Conservation (phyloP, 2,329 filamentous ascomycete species). For the Shiraia bambusicola region DNA sequence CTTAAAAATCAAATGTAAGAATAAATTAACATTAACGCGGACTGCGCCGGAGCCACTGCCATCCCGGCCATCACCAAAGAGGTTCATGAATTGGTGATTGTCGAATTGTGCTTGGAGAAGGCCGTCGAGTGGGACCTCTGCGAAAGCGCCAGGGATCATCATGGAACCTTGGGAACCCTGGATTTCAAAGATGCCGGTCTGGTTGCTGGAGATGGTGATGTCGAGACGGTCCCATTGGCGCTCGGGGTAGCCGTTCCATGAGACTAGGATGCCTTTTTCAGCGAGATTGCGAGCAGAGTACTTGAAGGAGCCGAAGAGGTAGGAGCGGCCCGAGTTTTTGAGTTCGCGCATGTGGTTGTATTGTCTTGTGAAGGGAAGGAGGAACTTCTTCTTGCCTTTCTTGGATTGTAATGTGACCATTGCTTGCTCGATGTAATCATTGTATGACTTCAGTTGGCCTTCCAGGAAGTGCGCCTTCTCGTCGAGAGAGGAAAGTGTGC, state of each 20-base stretch:
- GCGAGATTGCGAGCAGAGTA: slow-evolving; percentile 86
- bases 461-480: slow-evolving; percentile 91
- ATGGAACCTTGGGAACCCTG: slow-evolving; percentile 90
- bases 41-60: slow-evolving; percentile 49
- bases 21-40: slow-evolving; percentile 91
- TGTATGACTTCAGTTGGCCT: slow-evolving; percentile 94
- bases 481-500: slow-evolving; percentile 73
- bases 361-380: slow-evolving; percentile 95
- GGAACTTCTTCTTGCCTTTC: slow-evolving; percentile 91
- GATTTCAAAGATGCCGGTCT: slow-evolving; percentile 90
- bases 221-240: slow-evolving; percentile 90
- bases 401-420: slow-evolving; percentile 97
- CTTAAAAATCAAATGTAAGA: slow-evolving; percentile 96
- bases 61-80: slow-evolving; percentile 60
- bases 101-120: slow-evolving; percentile 96
- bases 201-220: slow-evolving; percentile 89
- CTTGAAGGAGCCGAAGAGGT: slow-evolving; percentile 97
- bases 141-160: slow-evolving; percentile 92
- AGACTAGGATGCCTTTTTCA: slow-evolving; percentile 90
- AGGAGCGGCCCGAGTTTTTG: slow-evolving; percentile 85
- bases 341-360: slow-evolving; percentile 98
- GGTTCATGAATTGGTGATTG: slow-evolving; percentile 90
- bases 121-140: slow-evolving; percentile 86
- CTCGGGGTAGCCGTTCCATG: slow-evolving; percentile 81
- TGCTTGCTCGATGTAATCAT: slow-evolving; percentile 98